A percentile compares a stretch with the other conserved stretches of the same genome.
Conservation (phyloP, 2,329 filamentous ascomycete species). For the Penicillium thymicola region DNA sequence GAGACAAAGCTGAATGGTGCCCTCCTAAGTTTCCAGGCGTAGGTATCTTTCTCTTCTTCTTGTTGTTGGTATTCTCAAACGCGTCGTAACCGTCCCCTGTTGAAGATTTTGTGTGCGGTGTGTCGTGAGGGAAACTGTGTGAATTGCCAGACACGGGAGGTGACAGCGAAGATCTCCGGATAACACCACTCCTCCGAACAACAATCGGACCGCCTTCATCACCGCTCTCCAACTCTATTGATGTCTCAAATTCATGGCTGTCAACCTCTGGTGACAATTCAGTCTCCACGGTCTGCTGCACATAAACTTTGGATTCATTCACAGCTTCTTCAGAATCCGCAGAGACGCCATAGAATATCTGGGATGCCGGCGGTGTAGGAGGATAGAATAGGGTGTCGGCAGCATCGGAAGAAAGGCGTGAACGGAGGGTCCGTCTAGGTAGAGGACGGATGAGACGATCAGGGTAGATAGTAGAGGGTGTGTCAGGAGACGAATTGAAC, state of each 20-base stretch:
- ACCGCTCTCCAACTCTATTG: constrained; percentile 58
- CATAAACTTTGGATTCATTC: constrained; percentile 45
- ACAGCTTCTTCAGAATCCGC: constrained; percentile 55
- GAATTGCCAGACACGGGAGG: constrained; percentile 18
- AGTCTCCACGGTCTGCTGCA: constrained; percentile 44
- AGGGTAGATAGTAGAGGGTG: constrained; percentile 75
- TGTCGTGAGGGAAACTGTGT: constrained; percentile 1
- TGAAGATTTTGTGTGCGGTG: constrained; percentile 49
- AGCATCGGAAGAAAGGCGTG: constrained; percentile 79
- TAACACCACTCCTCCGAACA: constrained; percentile 41
- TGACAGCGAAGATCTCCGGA: constrained; percentile 39
- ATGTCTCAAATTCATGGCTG: constrained; percentile 50
- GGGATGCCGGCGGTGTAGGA: constrained; percentile 65
- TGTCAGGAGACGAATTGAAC: constrained; percentile 60
- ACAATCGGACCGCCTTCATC: constrained; percentile 55
- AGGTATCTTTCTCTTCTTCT: constrained; percentile 98
- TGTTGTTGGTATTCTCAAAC: constrained; percentile 98
- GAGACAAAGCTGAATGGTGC: constrained; percentile 58
- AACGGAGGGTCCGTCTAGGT: constrained; percentile 82
- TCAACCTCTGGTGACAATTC: constrained; percentile 39
- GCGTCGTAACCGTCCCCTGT: constrained; percentile 89
- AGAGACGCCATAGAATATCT: constrained; percentile 72
- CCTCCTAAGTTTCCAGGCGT: constrained; percentile 70
- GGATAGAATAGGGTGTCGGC: constrained; percentile 81
- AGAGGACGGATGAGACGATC: constrained; percentile 90